Evolutionary conservation across 331 rosid species (phyloP).

Genomic region (Saraca asoca): DNA sequence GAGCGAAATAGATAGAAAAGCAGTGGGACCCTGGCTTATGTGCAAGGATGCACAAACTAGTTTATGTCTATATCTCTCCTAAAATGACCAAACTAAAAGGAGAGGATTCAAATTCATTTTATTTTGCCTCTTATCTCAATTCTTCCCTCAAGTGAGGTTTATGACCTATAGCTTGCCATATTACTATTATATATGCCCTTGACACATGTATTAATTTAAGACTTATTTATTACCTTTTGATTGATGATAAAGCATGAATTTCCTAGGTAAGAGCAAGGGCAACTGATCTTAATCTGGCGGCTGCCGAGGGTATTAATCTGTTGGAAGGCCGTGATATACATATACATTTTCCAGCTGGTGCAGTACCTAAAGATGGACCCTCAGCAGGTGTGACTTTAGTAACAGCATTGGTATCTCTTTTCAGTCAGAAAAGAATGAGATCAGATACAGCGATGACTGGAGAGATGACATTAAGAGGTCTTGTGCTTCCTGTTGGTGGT

Average conservation of each 20-base stretch:
- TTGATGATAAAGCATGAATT: conserved; percentile 29
- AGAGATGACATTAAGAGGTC: conserved; percentile 98
- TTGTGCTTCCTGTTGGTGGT: conserved; percentile 95
- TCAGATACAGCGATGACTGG: conserved; percentile 99
- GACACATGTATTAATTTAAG: conserved; percentile 21
- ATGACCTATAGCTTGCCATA: conserved; percentile 11
- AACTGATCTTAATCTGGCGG: conserved; percentile 68
- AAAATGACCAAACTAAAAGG: too few species aligned
- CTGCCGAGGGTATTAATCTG: conserved; percentile 62
- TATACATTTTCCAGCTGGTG: conserved; percentile 98
- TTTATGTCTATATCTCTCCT: too few species aligned
- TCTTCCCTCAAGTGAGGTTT: too few species aligned
- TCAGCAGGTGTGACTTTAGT: conserved; percentile 99
- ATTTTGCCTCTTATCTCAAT: too few species aligned
- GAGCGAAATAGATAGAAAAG: too few species aligned
- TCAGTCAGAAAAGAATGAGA: conserved; percentile 75
- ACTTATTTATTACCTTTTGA: conserved; percentile 7
- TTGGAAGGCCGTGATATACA: conserved; percentile 92
- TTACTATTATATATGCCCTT: background rate
- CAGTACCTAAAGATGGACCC: conserved; percentile 98
- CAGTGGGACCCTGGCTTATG: too few species aligned
- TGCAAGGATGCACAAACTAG: too few species aligned
- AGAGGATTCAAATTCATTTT: too few species aligned
- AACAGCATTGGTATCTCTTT: conserved; percentile 88
- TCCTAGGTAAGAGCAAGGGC: conserved; percentile 86